These are phyloP conservation scores for Penicillium nordicum DNA, from an alignment of 2,329 filamentous ascomycete species.

Conservation along the genomic window DNA sequence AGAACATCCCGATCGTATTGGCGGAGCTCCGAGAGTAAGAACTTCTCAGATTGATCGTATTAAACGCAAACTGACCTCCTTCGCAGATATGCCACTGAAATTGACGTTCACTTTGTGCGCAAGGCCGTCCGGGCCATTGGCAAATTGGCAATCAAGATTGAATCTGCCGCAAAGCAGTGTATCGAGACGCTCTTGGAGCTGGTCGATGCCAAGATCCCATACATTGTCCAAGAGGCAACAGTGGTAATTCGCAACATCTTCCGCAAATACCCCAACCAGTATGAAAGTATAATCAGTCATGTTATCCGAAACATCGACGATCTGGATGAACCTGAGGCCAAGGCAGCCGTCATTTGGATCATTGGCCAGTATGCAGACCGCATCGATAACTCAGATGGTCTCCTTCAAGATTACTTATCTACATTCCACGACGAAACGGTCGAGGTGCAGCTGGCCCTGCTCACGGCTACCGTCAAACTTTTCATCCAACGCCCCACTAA, in stretches of 20 bases:
- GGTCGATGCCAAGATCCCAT: slow-evolving; percentile 95
- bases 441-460: slow-evolving; percentile 88
- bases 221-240: slow-evolving; percentile 97
- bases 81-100: slow-evolving; percentile 79
- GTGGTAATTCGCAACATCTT: slow-evolving; percentile 99
- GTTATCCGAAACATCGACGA: slow-evolving; percentile 96
- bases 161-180: slow-evolving; percentile 83
- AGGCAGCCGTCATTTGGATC: slow-evolving; percentile 98
- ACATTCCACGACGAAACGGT: slow-evolving; percentile 92
- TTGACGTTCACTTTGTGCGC: slow-evolving; percentile 96
- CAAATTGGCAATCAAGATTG: slow-evolving; percentile 98
- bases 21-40: slow-evolving; percentile 83
- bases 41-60: background rate
- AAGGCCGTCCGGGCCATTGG: slow-evolving; percentile 97
- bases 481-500: slow-evolving; percentile 97
- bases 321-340: slow-evolving; percentile 93
- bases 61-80: slow-evolving; percentile 2
- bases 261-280: slow-evolving; percentile 97
- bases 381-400: slow-evolving; percentile 91
- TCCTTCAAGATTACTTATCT: slow-evolving; percentile 92
- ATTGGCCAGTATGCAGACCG: slow-evolving; percentile 97
- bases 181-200: slow-evolving; percentile 91
- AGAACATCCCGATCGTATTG: slow-evolving; percentile 91
- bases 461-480: slow-evolving; percentile 94
- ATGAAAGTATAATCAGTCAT: slow-evolving; percentile 94